Base-by-base conservation (phyloP, 2,329 filamentous ascomycete genomes). In the Colletotrichum higginsianum region DNA sequence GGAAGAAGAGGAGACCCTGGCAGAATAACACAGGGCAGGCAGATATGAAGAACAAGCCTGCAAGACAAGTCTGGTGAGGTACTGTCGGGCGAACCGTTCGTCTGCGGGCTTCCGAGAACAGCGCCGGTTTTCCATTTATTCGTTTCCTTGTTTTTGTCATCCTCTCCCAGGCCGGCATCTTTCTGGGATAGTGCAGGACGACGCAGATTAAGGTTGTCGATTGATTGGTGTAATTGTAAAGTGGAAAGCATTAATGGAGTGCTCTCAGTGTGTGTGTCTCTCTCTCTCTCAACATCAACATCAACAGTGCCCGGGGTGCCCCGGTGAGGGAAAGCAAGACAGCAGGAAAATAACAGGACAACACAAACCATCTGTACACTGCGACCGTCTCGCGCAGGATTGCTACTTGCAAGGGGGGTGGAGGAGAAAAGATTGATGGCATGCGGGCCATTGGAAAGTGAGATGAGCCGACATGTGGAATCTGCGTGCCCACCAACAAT, bases 391-490 rank as follows among this genome's bases (percentile, higher is more conserved):
- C 26, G 26, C 12, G 52, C 18, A 18, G 35, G 53, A 56, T 56
- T 56, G 35, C 35, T 40, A 40, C n/a, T 35, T 56, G 60, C 60
- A 61, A 50, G 46, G 46, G 46, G 35, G 35, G 35, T 38, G 9
- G 35, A 38, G 35, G 47, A 30, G 42, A 5, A 38, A 18, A 30
- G 52, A 2, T 23, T 15, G 30, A 40, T 40, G 46, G 60, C n/a
- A 61, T 61, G 60, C 60, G n/a, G 60, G 60, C n/a, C 23, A 35
- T 18, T 61, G 60, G 60, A 23, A 23, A 61, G 21, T 26, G 26
- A 38, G 46, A 61, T 61, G 60, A 42, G 60, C 46, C 35, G 60
- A 61, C 50, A 11, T 61, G 40, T 21, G 60, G n/a, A 50, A 61
- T 40, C 30, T 26, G n/a, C 18, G 58, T 42, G 7, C 13, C 44